Conservation (phyloP, 164 flowering plant genomes). For the Nymphaea colorata region DNA sequence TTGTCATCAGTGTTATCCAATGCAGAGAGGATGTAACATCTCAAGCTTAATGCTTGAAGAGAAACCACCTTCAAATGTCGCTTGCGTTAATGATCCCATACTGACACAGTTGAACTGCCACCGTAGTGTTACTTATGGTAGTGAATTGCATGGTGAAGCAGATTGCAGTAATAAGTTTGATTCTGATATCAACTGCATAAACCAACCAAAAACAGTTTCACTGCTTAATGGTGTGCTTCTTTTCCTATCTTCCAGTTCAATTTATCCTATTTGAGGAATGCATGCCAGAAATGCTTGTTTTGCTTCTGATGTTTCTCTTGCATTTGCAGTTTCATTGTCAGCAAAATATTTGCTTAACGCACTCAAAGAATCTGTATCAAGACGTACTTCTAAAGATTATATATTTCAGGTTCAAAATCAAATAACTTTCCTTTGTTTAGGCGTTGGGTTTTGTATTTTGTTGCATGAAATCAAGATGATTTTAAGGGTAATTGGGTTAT, state of each 20-base stretch:
- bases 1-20: conserved; percentile 1
- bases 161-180: background rate
- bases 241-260: background rate
- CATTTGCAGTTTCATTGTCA: conserved; percentile 16
- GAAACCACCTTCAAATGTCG: conserved; percentile 11
- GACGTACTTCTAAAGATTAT: conserved; percentile 33
- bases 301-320: background rate
- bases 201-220: background rate
- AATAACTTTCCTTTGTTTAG: background rate
- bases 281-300: background rate
- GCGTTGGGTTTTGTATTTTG: no score
- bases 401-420: conserved; percentile 42
- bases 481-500: no score
- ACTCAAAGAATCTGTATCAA: conserved; percentile 53
- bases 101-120: conserved; percentile 1
- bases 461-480: no score
- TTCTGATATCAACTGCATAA: background rate
- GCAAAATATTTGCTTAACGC: conserved; percentile 50
- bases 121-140: background rate
- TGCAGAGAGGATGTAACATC: conserved; percentile 3
- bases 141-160: background rate
- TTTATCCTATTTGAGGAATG: background rate
- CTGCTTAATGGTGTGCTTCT: background rate
- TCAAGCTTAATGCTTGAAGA: conserved; percentile 10
- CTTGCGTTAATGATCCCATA: conserved; percentile 5